Percentiles rank a stretch among this genome's conserved stretches.
These are phyloP conservation scores for Cyclospora cayetanensis DNA, from an alignment of 169 alveolate species.

Conservation along the genomic window DNA sequence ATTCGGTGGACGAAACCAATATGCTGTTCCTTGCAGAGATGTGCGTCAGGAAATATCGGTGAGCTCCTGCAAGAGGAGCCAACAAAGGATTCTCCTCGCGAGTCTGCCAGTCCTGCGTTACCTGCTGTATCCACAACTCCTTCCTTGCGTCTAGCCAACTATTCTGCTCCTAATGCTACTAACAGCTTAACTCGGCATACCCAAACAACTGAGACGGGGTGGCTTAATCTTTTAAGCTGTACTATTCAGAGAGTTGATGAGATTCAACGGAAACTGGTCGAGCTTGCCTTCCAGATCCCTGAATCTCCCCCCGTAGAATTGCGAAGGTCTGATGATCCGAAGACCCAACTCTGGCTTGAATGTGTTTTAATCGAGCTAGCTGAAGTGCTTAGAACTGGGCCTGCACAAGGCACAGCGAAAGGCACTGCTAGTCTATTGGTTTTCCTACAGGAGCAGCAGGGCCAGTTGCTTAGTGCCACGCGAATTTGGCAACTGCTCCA, in stretches of 20 bases:
- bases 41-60: background rate
- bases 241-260: background rate
- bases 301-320: background rate
- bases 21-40: background rate
- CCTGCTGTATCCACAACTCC: background rate
- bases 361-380: slow-evolving; percentile 6
- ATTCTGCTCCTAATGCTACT: background rate
- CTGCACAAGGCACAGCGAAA: slow-evolving; percentile 23
- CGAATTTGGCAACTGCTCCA: background rate
- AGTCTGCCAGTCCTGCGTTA: background rate
- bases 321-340: background rate
- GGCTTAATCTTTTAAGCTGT: background rate
- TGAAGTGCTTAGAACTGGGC: slow-evolving; percentile 29
- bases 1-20: background rate
- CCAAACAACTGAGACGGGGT: background rate
- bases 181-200: background rate
- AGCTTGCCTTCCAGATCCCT: background rate
- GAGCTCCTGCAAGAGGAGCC: background rate
- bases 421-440: background rate
- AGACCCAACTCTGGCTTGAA: slow-evolving; percentile 40
- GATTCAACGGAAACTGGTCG: background rate
- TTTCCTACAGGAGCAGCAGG: slow-evolving; percentile 38
- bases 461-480: background rate
- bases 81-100: background rate
- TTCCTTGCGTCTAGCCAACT: background rate